Evolutionary conservation across 1,284 basidiomycete genomes (phyloP).

Genomic region (Coniferiporia weirii): DNA sequence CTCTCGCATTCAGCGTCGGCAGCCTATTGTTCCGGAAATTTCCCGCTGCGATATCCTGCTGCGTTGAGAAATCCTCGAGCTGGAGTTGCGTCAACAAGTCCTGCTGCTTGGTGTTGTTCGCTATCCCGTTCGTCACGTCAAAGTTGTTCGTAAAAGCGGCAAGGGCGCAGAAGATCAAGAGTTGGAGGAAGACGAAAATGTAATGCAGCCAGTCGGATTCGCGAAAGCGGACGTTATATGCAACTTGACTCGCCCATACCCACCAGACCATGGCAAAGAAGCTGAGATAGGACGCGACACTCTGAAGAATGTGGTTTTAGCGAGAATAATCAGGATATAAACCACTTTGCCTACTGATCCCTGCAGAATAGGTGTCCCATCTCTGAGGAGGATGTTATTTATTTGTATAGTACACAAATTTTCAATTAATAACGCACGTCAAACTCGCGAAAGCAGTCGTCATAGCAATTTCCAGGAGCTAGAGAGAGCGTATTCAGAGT

Average conservation of each 20-base stretch:
- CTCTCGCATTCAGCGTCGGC: conserved; percentile 19
- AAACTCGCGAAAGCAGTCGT: no score
- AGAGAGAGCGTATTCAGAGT: no score
- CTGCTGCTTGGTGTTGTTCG: conserved; percentile 6
- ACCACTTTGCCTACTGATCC: conserved; percentile 9
- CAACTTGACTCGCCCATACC: conserved; percentile 22
- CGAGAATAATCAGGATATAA: neutral
- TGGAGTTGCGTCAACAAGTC: conserved; percentile 1
- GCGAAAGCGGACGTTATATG: conserved; percentile 19
- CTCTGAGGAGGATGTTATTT: neutral
- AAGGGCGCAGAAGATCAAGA: conserved; percentile 19
- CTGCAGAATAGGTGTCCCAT: conserved; percentile 16
- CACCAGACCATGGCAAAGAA: conserved; percentile 22
- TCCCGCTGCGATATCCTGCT: conserved; percentile 2
- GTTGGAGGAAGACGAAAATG: conserved; percentile 19
- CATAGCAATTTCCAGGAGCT: no score
- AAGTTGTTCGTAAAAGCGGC: conserved; percentile 21
- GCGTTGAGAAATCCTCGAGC: neutral
- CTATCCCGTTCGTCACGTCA: conserved; percentile 16
- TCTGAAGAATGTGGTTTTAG: neutral
- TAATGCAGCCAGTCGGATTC: conserved; percentile 20
- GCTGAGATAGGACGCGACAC: conserved; percentile 13
- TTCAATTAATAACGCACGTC: no score
- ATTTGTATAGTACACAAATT: no score
- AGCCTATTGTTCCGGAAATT: conserved; percentile 8